These are phyloP conservation scores for Xylariaceae sp. DNA, from an alignment of 2,329 filamentous ascomycete genomes.

Conservation along the genomic window DNA sequence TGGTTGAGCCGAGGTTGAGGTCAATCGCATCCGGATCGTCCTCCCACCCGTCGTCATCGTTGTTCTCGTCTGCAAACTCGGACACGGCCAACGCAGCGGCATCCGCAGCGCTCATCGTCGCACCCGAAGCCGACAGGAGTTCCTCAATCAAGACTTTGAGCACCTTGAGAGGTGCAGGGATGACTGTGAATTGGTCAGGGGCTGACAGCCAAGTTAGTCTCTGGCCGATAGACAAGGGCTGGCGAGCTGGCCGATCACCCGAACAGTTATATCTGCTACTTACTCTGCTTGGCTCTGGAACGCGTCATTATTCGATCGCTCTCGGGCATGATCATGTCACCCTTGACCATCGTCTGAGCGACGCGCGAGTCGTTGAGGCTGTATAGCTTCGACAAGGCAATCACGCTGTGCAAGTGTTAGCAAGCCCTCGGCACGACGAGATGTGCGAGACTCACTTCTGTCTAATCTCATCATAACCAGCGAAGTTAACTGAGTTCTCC, in stretches of 20 bases:
- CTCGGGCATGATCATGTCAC: constrained; percentile 75
- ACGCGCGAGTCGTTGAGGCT: constrained; percentile 77
- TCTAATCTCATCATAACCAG: constrained; percentile 95
- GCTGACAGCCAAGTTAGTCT: constrained; percentile 40
- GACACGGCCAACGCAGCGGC: constrained; percentile 54
- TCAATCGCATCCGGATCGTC: constrained; percentile 73
- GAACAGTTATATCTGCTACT: constrained; percentile 21
- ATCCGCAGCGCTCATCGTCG: constrained; percentile 48
- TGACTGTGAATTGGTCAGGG: constrained; percentile 81
- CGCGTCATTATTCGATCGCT: constrained; percentile 88
- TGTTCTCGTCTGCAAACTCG: constrained; percentile 51
- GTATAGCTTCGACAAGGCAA: constrained; percentile 87
- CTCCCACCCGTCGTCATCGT: constrained; percentile 81
- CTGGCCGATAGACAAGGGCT: no score
- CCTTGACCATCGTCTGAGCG: constrained; percentile 75
- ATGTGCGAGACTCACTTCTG: constrained; percentile 66
- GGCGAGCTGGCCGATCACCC: constrained; percentile 4
- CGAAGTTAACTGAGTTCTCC: constrained; percentile 93
- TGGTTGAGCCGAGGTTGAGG: constrained; percentile 60
- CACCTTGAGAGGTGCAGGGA: constrained; percentile 88
- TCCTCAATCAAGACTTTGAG: constrained; percentile 94
- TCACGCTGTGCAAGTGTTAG: constrained; percentile 54
- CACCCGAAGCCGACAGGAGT: constrained; percentile 70
- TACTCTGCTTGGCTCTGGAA: constrained; percentile 78
- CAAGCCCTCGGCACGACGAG: constrained; percentile 1